phyloP scores from a whole-genome alignment of 192 early-diverging fungal species.

The Coemansia sp. region DNA sequence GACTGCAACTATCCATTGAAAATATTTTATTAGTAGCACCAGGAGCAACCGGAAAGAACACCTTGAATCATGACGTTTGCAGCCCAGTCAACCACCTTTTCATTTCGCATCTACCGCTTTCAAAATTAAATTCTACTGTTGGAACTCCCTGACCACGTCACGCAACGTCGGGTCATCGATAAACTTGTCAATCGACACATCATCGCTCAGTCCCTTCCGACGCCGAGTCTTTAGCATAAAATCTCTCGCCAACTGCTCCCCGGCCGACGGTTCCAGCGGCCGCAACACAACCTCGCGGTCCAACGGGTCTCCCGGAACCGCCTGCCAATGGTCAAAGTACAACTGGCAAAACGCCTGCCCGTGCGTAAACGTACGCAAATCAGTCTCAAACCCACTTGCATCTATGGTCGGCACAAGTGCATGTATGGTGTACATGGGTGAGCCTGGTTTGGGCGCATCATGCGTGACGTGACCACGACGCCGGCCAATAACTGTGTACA shows the following conservation, averaged over 20 bases:
- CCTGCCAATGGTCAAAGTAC: slow-evolving; percentile 98
- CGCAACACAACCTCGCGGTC: slow-evolving; percentile 81
- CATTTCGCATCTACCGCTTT: too few relatives aligned
- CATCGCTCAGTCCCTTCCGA: slow-evolving; percentile 83
- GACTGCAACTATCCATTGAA: too few relatives aligned
- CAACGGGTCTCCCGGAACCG: slow-evolving; percentile 95
- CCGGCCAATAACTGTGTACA: slow-evolving; percentile 90
- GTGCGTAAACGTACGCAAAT: slow-evolving; percentile 92
- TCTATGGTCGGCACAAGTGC: slow-evolving; percentile 96
- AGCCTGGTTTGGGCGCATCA: slow-evolving; percentile 91
- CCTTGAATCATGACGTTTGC: too few relatives aligned
- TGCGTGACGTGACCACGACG: slow-evolving; percentile 95
- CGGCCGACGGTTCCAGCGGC: slow-evolving; percentile 72
- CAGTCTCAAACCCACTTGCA: slow-evolving; percentile 93
- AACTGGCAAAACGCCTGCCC: slow-evolving; percentile 98
- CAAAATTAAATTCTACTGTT: background rate
- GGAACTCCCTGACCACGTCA: slow-evolving; percentile 19
- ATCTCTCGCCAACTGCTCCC: slow-evolving; percentile 86
- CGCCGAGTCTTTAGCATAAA: slow-evolving; percentile 99
- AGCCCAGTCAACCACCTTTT: too few relatives aligned
- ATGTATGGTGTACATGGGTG: slow-evolving; percentile 89
- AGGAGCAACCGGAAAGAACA: too few relatives aligned
- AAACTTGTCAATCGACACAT: slow-evolving; percentile 78
- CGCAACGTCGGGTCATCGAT: slow-evolving; percentile 62
- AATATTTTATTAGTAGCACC: too few relatives aligned